Evolutionary conservation across 2,329 filamentous ascomycete species (phyloP).

Genomic region (Nemania serpens): DNA sequence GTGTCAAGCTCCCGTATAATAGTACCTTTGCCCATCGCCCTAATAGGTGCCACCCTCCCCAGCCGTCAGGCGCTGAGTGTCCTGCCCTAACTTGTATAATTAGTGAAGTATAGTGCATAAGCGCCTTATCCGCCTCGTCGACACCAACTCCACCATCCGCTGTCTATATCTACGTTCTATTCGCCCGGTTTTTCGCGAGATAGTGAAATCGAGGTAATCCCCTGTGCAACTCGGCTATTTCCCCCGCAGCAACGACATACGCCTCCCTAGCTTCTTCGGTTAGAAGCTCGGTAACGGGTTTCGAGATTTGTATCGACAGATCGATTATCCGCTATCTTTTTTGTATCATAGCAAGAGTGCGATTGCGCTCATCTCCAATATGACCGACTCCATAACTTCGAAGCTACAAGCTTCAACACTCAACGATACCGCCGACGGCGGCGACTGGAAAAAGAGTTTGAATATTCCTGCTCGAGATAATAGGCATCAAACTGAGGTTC

Average conservation of each 20-base stretch:
- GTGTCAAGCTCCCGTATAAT: too few relatives aligned
- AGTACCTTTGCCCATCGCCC: too few relatives aligned
- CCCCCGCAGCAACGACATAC: background rate
- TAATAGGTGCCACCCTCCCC: too few relatives aligned
- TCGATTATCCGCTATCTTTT: background rate
- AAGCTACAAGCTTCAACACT: slow-evolving; percentile 45
- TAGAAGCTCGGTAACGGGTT: background rate
- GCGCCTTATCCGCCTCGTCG: background rate
- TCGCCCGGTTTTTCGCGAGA: background rate
- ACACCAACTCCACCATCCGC: background rate
- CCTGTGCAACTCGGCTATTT: background rate
- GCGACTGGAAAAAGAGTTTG: slow-evolving; percentile 76
- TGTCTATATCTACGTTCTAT: background rate
- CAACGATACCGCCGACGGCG: slow-evolving; percentile 56
- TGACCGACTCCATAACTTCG: slow-evolving; percentile 41
- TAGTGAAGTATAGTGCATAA: slow-evolving; percentile 3
- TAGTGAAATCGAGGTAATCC: background rate
- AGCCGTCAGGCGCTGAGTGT: background rate
- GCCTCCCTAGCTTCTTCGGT: background rate
- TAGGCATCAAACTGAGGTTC: slow-evolving; percentile 79
- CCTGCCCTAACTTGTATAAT: slow-evolving; percentile 5
- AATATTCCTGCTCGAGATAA: slow-evolving; percentile 75
- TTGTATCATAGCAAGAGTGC: slow-evolving; percentile 44
- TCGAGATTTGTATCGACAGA: background rate
- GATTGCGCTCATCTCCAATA: slow-evolving; percentile 30